Evolutionary conservation across 768 basidiomycete species (phyloP), one percentile per base, ranked within the genome.

Genomic region (Roridomyces roridus): DNA sequence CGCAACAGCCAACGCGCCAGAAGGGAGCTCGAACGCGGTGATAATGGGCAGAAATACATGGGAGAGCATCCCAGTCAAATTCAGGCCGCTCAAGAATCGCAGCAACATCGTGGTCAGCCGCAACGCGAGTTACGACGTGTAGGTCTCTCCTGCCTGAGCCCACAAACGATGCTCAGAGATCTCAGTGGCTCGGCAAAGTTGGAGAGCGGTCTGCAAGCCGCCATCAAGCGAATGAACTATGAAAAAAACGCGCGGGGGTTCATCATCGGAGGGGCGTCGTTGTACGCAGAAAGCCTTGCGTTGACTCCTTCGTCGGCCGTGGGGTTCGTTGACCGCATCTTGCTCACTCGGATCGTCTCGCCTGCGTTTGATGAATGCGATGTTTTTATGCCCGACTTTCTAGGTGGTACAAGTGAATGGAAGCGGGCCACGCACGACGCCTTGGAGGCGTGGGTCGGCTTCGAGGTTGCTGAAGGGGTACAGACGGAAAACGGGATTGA

Each of bases 11-110:
- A 74, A 70, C 35, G 83, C 86, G 28, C 84, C 86, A 6, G 72
- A 79, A 34, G 81, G 77, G 6, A 69, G 66, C 41, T 75, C 69
- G 55, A 98, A 98, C 72, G 85, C 83, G 1, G 88, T 98, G 18
- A 76, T 98, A 51, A 98, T 99, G 96, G 97, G 97, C 12, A 82
- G 96, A 52, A 94, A 92, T 67, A 96, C 95, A 14, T 99, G 97
- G 97, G 94, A 98, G 74, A 92, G 92, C 69, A 98, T 99, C 51
- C 96, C 97, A 8, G 61, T 68, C 18, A 91, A 86, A 70, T 91
- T 89, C 74, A 80, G 91, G 59, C 97, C 97, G 5, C 80, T 99
- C 18, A 77, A 82, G 37, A 82, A 81, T 40, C 80, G 97, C 46
- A 51, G 81, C 51, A 99, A 98, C 68, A 70, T 96, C 23, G 86